Evolutionary conservation across 768 basidiomycete species (phyloP).

Genomic region (Suillus luteus): DNA sequence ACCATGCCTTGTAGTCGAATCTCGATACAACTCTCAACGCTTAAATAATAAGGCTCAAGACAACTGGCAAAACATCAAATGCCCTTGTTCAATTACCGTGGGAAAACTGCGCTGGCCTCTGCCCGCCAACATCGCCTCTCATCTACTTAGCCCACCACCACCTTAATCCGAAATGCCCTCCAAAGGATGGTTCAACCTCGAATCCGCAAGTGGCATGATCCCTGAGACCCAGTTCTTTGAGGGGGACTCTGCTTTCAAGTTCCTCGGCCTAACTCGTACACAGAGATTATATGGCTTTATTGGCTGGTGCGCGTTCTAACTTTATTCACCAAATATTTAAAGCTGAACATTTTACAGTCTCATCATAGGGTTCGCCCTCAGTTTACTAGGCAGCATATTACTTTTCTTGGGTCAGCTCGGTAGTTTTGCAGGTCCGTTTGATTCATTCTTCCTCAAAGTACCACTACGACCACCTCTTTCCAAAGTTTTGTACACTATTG

Average conservation of each 20-base stretch:
- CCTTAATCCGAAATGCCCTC: slow-evolving; percentile 41
- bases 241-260: slow-evolving; percentile 85
- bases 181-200: slow-evolving; percentile 89
- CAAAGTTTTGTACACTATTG: slow-evolving; percentile 79
- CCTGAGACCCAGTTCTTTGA: slow-evolving; percentile 86
- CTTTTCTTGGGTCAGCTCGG: slow-evolving; percentile 70
- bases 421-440: slow-evolving; percentile 71
- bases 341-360: slow-evolving; percentile 49
- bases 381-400: slow-evolving; percentile 75
- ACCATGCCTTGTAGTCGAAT: too few relatives aligned
- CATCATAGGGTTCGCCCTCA: slow-evolving; percentile 73
- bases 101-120: neutral
- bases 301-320: slow-evolving; percentile 60
- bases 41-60: too few relatives aligned
- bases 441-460: neutral
- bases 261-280: slow-evolving; percentile 74
- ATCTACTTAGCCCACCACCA: neutral
- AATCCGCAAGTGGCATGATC: slow-evolving; percentile 58
- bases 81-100: neutral
- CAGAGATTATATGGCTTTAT: slow-evolving; percentile 86
- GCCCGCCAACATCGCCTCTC: neutral
- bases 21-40: too few relatives aligned
- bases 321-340: neutral
- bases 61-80: neutral
- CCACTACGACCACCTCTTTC: slow-evolving; percentile 9